Conservation (phyloP, 2,329 filamentous ascomycete species). For the Hymenotorrendiella dingleyae region DNA sequence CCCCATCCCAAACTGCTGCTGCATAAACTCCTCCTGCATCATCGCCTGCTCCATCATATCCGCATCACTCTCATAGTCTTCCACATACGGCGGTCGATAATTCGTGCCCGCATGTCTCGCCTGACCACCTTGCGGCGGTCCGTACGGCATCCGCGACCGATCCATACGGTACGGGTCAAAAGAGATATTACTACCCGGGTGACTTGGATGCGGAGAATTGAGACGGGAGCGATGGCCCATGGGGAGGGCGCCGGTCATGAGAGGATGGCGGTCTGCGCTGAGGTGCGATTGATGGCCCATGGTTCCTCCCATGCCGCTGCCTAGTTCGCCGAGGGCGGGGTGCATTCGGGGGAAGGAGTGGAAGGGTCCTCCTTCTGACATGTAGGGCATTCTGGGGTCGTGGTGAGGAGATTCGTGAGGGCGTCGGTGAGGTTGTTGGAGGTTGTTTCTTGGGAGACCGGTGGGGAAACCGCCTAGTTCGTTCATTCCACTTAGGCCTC, state of each 20-base stretch:
- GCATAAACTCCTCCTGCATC: conserved; percentile 7
- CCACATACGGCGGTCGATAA: conserved; percentile 19
- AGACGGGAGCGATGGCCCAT: conserved; percentile 1
- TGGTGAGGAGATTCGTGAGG: neutral
- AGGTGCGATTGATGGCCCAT: too few species aligned
- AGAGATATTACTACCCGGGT: conserved; percentile 5
- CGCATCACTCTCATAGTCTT: conserved; percentile 17
- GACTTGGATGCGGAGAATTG: conserved; percentile 2
- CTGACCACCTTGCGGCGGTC: too few species aligned
- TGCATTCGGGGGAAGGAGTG: too few species aligned
- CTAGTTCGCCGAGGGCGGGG: too few species aligned
- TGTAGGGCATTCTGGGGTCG: neutral
- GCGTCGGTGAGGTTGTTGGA: neutral
- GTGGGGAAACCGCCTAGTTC: neutral
- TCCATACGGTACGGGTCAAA: conserved; percentile 11
- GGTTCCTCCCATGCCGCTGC: too few species aligned
- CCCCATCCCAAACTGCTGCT: too few species aligned
- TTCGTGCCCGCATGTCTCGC: neutral
- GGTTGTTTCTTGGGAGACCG: neutral
- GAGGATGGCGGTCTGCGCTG: neutral
- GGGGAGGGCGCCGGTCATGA: conserved; percentile 1
- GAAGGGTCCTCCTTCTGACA: neutral
- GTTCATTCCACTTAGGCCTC: neutral
- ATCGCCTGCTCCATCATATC: conserved; percentile 4
- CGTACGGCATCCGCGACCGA: conserved; percentile 11